A percentile compares a stretch with the other conserved stretches of the same genome.
Evolutionary conservation across 345 rosid genomes (phyloP).

Genomic region (Euclidium syriacum): DNA sequence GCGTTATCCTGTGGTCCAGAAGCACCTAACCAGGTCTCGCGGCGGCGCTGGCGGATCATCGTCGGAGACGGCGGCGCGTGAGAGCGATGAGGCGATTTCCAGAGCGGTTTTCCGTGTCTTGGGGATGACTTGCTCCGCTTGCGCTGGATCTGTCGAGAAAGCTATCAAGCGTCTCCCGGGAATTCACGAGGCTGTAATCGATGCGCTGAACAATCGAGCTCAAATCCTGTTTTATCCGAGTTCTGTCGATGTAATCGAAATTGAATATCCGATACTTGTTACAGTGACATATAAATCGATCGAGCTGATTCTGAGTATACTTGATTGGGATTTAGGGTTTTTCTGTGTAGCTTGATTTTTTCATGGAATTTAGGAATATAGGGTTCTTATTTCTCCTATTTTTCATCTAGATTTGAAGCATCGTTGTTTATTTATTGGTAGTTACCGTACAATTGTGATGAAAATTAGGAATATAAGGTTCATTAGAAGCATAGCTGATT

Average conservation of each 20-base stretch:
- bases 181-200: constrained; percentile 65
- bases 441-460: background rate
- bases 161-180: constrained; percentile 88
- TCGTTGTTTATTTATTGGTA: too few relatives aligned
- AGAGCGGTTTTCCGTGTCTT: constrained; percentile 57
- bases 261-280: background rate
- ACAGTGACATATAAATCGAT: background rate
- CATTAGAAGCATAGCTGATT: too few relatives aligned
- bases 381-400: too few relatives aligned
- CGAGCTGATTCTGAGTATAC: background rate
- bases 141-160: constrained; percentile 92
- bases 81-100: constrained; percentile 27
- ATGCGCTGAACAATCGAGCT: constrained; percentile 61
- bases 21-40: constrained; percentile 49
- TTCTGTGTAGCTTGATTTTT: background rate
- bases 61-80: constrained; percentile 29
- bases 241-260: constrained; percentile 44
- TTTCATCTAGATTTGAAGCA: too few relatives aligned
- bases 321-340: constrained; percentile 8
- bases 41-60: constrained; percentile 21
- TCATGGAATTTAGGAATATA: background rate
- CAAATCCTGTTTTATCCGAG: constrained; percentile 61
- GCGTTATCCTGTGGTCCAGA: constrained; percentile 64
- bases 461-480: background rate
- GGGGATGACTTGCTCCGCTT: constrained; percentile 91